phyloP scores from a whole-genome alignment of 176 grass and related monocot genomes.

The Thinopyrum elongatum region DNA sequence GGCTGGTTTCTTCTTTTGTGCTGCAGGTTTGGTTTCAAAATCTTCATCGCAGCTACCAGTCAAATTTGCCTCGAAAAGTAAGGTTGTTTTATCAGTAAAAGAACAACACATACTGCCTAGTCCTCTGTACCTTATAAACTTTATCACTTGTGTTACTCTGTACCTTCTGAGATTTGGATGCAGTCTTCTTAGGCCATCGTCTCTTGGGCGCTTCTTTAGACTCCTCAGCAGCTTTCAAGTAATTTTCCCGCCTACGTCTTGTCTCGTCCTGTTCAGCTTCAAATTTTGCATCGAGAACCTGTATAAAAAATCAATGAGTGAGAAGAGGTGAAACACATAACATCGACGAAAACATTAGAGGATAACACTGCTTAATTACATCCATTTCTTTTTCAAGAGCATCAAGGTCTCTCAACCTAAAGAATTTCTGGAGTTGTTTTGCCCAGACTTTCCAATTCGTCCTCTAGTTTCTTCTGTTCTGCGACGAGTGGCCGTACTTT shows the following conservation, averaged over 20 bases:
- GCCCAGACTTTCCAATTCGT: constrained; percentile 44
- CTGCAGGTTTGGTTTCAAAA: not conserved
- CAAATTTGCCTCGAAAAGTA: constrained; percentile 31
- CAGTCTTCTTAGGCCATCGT: constrained; percentile 46
- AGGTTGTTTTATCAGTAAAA: not conserved
- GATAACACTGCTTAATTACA: constrained; percentile 40
- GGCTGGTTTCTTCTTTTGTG: constrained; percentile 31
- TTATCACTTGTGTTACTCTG: not conserved
- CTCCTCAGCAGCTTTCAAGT: too few species aligned
- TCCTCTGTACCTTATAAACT: not conserved
- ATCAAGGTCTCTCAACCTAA: constrained; percentile 83
- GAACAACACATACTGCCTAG: not conserved
- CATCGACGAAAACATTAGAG: not conserved
- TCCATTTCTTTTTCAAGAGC: constrained; percentile 71
- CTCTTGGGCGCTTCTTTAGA: constrained; percentile 30
- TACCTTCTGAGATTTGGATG: constrained; percentile 25
- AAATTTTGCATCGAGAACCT: constrained; percentile 51
- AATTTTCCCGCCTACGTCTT: too few species aligned
- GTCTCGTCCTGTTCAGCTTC: constrained; percentile 6
- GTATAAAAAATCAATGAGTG: not conserved
- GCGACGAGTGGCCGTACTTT: constrained; percentile 51
- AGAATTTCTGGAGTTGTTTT: constrained; percentile 42
- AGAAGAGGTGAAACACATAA: not conserved
- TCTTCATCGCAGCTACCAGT: constrained; percentile 41
- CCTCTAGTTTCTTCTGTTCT: constrained; percentile 44